These are phyloP conservation scores for Coemansia sp. DNA, from an alignment of 192 early-diverging fungal species.

Conservation along the genomic window DNA sequence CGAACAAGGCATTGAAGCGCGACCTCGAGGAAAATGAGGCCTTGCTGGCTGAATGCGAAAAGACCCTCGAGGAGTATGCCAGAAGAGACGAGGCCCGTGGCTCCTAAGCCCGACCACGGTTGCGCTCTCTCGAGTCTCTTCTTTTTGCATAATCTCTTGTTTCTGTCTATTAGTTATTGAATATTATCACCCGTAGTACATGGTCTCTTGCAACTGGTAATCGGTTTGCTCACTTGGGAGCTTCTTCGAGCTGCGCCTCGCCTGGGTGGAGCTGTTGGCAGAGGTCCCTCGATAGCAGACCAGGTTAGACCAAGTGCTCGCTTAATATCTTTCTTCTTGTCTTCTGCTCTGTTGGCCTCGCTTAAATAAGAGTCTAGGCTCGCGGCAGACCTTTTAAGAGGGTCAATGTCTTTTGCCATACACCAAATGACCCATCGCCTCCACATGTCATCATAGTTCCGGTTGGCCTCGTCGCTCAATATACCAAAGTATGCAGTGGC, in stretches of 20 bases:
- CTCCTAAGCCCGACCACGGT: background rate
- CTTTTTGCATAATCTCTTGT: background rate
- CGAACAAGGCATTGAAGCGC: conserved; percentile 26
- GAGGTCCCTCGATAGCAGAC: no score
- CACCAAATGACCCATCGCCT: background rate
- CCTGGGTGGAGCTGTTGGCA: no score
- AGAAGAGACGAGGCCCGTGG: conserved; percentile 11
- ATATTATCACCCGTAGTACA: background rate
- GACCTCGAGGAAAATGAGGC: conserved; percentile 29
- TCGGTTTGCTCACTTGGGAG: background rate
- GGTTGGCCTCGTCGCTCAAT: background rate
- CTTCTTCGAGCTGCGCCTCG: no score
- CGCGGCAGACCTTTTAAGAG: background rate
- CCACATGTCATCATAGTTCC: background rate
- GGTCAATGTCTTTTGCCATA: background rate
- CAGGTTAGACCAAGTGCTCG: background rate
- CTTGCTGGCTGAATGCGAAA: conserved; percentile 44
- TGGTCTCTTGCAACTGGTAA: background rate
- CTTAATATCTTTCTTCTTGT: background rate
- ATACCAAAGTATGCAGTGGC: background rate
- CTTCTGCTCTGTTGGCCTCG: background rate
- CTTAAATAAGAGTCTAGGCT: background rate
- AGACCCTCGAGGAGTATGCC: conserved; percentile 47
- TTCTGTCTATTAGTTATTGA: background rate
- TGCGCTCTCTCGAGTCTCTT: background rate